Percentiles rank a stretch among this genome's conserved stretches.
These are phyloP conservation scores for Rhexocercosporidium sp. DNA, from an alignment of 2,329 filamentous ascomycete genomes.

Conservation along the genomic window DNA sequence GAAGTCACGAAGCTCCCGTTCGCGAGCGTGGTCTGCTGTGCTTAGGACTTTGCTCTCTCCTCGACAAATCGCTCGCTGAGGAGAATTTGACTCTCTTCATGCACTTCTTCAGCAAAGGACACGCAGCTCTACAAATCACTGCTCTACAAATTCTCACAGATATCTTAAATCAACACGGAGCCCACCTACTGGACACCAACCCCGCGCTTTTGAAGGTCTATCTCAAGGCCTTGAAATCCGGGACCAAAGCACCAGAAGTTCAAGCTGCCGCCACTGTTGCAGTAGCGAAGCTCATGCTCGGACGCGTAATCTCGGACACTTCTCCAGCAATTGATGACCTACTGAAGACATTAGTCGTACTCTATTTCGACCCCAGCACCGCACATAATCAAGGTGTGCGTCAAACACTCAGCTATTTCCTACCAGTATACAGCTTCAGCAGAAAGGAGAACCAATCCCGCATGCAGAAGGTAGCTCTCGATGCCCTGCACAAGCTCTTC, in stretches of 20 bases:
- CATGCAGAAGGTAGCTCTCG: conserved; percentile 76
- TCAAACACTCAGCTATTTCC: conserved; percentile 89
- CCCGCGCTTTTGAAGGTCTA: conserved; percentile 84
- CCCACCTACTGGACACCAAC: conserved; percentile 71
- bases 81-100: conserved; percentile 94
- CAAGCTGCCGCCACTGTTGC: conserved; percentile 83
- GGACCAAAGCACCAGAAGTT: conserved; percentile 71
- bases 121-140: conserved; percentile 86
- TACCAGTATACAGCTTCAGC: conserved; percentile 93
- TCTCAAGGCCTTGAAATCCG: conserved; percentile 77
- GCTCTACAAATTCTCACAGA: conserved; percentile 92
- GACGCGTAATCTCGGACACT: conserved; percentile 73
- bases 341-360: conserved; percentile 81
- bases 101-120: conserved; percentile 93
- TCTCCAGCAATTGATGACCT: conserved; percentile 69
- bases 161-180: conserved; percentile 87
- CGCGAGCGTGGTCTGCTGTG: conserved; percentile 89
- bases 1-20: conserved; percentile 90
- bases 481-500: conserved; percentile 76
- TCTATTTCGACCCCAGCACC: conserved; percentile 89
- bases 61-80: conserved; percentile 89
- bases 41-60: conserved; percentile 85
- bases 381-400: conserved; percentile 79
- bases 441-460: conserved; percentile 80
- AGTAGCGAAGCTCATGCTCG: conserved; percentile 84